Evolutionary conservation across 208 protist genomes (phyloP), one percentile per base, ranked within the genome.

Genomic region (Naegleria fowleri): DNA sequence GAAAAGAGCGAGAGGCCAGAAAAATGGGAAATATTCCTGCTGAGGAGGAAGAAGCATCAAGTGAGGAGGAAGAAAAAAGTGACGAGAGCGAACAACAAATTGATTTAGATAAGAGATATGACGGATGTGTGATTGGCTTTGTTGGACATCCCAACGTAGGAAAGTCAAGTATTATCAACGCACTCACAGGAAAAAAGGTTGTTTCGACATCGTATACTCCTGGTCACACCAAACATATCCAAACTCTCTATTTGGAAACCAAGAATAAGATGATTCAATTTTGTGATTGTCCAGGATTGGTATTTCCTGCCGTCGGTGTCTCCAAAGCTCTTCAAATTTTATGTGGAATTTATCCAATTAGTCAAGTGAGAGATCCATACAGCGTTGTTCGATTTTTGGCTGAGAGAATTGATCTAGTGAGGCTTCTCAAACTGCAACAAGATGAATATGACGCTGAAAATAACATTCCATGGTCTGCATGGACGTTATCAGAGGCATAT

Each of bases 141-240:
- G 92, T 98, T 15, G 97, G 97, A n/a, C 94, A 97, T 90, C 97
- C 97, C 2, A 98, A 97, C 93, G 98, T 98, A 5, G 98, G 98
- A 59, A 90, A 90, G 93, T 98, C 95, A 13, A 97, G 95, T 59
- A 91, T 99, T 83, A 94, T 99, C 33, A 99, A 99, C 94, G 97
- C 95, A 92, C 94, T 99, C 58, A 95, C 97, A 52, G 98, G 97
- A 48, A 97, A 95, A 40, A 99, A 98, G 91, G 98, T 99, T 16
- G 97, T 98, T 25, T 97, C 95, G 29, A 95, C 97, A n/a, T 97
- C 95, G 86, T 91, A 94, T 29, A 98, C 97, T 25, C 96, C 98
- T 6, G 98, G 98, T 0, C 98, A 99, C 93, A 99, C 98, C 33
- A 99, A 99, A 91, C 97, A 99, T 90, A 91, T 98, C 41, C 97